Evolutionary conservation across 1,284 basidiomycete species (phyloP).

Genomic region (Heterobasidion occidentale): DNA sequence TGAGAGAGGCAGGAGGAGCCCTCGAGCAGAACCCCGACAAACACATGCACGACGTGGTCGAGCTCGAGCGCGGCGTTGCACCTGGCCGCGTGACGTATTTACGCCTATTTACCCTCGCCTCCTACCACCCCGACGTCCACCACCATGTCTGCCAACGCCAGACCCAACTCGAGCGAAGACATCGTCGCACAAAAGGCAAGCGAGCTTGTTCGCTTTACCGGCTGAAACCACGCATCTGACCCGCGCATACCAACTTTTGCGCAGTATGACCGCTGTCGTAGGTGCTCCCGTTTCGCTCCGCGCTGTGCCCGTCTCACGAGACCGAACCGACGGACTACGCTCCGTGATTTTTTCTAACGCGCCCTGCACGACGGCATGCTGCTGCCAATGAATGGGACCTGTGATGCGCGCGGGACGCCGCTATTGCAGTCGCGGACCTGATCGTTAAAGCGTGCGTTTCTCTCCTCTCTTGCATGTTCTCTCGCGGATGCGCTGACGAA

Average conservation of each 20-base stretch:
- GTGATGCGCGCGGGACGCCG: conserved; percentile 10
- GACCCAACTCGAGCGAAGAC: conserved; percentile 77
- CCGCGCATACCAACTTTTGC: conserved; percentile 1
- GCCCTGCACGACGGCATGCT: neutral
- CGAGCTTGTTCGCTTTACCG: conserved; percentile 12
- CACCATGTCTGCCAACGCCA: conserved; percentile 41
- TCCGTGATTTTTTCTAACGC: too few species aligned
- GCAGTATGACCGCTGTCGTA: conserved; percentile 90
- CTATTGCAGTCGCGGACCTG: conserved; percentile 59
- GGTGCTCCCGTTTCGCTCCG: conserved; percentile 26
- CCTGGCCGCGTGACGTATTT: conserved; percentile 1
- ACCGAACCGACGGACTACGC: neutral
- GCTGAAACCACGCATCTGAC: neutral
- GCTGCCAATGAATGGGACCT: neutral
- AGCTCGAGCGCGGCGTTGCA: neutral
- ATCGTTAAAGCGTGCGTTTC: conserved; percentile 66
- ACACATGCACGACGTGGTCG: neutral
- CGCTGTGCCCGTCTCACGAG: neutral
- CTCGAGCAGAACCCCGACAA: neutral
- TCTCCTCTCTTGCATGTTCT: neutral
- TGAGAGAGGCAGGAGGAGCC: too few species aligned
- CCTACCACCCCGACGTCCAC: conserved; percentile 3
- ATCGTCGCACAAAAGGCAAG: conserved; percentile 77
- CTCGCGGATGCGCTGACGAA: conserved; percentile 17
- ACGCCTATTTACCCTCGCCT: conserved; percentile 6